phyloP scores from a whole-genome alignment of 306 rosid genomes.

The Gillenia trifoliata region DNA sequence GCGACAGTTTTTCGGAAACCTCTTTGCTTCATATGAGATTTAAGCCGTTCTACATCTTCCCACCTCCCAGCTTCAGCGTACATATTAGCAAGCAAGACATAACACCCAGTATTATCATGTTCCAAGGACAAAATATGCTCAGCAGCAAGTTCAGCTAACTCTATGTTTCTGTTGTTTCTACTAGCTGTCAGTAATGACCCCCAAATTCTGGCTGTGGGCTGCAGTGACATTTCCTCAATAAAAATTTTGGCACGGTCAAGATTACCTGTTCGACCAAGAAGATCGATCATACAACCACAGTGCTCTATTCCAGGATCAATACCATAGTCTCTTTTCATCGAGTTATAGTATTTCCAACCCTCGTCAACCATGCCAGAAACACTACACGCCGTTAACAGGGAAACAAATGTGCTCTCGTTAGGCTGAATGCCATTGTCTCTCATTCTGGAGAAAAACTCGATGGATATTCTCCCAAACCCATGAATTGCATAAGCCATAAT shows the following conservation, averaged over 20 bases:
- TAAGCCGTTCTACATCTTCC: slow-evolving; percentile 38
- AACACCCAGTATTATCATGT: slow-evolving; percentile 50
- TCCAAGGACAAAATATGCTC: slow-evolving; percentile 25
- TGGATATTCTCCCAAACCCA: slow-evolving; percentile 40
- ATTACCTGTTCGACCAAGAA: slow-evolving; percentile 41
- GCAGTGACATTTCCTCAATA: slow-evolving; percentile 41
- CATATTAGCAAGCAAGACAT: slow-evolving; percentile 52
- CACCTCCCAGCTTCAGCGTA: slow-evolving; percentile 50
- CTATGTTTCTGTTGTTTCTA: slow-evolving; percentile 44
- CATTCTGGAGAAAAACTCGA: slow-evolving; percentile 39
- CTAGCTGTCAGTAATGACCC: slow-evolving; percentile 54
- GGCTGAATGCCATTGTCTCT: slow-evolving; percentile 36
- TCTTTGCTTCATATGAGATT: slow-evolving; percentile 32
- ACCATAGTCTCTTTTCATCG: slow-evolving; percentile 36
- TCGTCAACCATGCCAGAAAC: slow-evolving; percentile 43
- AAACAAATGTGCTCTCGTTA: slow-evolving; percentile 47
- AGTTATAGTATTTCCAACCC: slow-evolving; percentile 43
- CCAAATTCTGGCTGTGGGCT: slow-evolving; percentile 53
- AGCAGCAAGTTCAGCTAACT: slow-evolving; percentile 47
- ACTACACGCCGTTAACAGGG: slow-evolving; percentile 49
- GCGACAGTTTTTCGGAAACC: slow-evolving; percentile 36
- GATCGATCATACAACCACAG: slow-evolving; percentile 55
- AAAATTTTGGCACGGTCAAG: slow-evolving; percentile 42
- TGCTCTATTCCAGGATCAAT: slow-evolving; percentile 57
- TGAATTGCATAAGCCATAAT: slow-evolving; percentile 62